These are phyloP conservation scores for Euphorbia peplus DNA, from an alignment of 345 rosid species.

Conservation along the genomic window DNA sequence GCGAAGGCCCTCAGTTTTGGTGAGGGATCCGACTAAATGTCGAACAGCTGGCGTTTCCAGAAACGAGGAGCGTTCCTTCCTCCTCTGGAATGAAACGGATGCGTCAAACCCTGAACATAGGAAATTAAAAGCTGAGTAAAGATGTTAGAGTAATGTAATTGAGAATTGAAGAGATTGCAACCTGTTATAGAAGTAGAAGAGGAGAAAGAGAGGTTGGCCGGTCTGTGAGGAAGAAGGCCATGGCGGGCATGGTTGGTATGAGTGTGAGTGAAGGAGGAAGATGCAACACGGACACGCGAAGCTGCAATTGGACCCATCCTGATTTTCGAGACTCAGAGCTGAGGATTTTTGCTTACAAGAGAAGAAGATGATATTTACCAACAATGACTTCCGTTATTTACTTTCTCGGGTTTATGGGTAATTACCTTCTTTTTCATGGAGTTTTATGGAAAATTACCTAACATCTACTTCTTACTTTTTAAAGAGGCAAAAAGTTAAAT, in stretches of 20 bases:
- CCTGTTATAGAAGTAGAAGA: constrained; percentile 2
- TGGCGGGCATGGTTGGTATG: background rate
- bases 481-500: no score
- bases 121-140: background rate
- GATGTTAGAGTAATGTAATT: background rate
- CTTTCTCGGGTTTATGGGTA: no score
- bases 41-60: background rate
- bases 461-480: no score
- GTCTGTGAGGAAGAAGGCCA: background rate
- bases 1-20: background rate
- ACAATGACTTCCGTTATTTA: no score
- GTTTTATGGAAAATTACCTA: no score
- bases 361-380: no score
- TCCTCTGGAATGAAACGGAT: constrained; percentile 8
- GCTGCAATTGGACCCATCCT: background rate
- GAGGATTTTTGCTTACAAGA: background rate
- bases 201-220: background rate
- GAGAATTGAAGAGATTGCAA: background rate
- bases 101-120: background rate
- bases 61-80: background rate
- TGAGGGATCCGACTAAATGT: background rate
- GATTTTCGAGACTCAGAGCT: no score
- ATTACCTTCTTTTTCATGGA: no score
- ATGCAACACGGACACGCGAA: background rate
- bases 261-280: background rate